Conservation (phyloP, 352 stramenopile species). For the Globisporangium recalcitrans region DNA sequence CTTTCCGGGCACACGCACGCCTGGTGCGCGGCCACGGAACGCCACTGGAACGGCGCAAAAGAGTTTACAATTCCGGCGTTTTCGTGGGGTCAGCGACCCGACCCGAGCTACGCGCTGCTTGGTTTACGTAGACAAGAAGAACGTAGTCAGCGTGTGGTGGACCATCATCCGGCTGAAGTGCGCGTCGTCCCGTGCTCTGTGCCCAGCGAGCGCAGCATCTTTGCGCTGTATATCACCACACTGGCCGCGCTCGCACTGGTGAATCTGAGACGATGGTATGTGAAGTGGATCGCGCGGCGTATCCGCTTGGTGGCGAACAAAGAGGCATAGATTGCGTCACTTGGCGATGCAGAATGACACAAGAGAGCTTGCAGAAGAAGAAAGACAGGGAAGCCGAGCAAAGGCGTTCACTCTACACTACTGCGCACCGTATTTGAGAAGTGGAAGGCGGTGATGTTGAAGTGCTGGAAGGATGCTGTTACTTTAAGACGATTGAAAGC, state of each 20-base stretch:
- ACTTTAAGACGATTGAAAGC: no score
- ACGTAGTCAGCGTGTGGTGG: not conserved
- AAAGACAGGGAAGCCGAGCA: not conserved
- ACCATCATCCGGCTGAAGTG: not conserved
- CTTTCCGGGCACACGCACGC: constrained; percentile 76
- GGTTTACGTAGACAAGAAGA: constrained; percentile 17
- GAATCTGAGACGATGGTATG: constrained; percentile 9
- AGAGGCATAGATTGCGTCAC: constrained; percentile 12
- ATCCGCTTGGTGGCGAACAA: not conserved
- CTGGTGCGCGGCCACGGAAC: constrained; percentile 40
- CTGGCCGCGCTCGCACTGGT: constrained; percentile 14
- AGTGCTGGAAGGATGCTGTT: not conserved
- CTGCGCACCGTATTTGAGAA: not conserved
- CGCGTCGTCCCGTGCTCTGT: constrained; percentile 28
- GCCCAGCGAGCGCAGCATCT: constrained; percentile 33
- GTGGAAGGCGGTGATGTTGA: not conserved
- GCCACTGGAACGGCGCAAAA: constrained; percentile 22
- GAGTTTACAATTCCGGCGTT: constrained; percentile 77
- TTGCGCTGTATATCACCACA: constrained; percentile 29
- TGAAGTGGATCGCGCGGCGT: not conserved
- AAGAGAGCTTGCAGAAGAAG: no score
- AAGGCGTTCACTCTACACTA: no score
- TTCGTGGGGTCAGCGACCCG: constrained; percentile 71
- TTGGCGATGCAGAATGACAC: not conserved
- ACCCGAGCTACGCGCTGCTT: constrained; percentile 69